These are phyloP conservation scores for Calamus simplicifolius DNA, from an alignment of 176 grass and related monocot species.

Conservation along the genomic window DNA sequence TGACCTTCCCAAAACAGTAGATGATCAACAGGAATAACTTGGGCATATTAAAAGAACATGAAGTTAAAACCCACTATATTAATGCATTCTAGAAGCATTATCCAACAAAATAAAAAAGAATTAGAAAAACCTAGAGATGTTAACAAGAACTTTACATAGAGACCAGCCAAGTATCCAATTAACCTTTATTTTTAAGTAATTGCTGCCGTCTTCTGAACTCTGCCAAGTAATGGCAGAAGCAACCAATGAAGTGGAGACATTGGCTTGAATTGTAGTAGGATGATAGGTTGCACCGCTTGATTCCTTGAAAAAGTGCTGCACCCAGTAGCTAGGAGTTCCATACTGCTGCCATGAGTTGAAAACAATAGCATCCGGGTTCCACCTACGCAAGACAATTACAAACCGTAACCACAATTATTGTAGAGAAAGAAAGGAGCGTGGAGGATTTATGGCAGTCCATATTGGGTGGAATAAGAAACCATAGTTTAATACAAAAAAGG, in stretches of 20 bases:
- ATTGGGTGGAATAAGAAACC: no score
- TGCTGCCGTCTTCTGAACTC: conserved; percentile 33
- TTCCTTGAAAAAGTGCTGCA: conserved; percentile 63
- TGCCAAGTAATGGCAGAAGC: conserved; percentile 86
- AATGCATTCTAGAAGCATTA: no score
- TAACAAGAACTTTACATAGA: background rate
- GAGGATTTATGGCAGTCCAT: no score
- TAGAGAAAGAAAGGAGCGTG: background rate
- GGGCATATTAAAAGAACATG: no score
- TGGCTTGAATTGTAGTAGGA: conserved; percentile 52
- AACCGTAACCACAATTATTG: no score
- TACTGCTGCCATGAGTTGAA: conserved; percentile 78
- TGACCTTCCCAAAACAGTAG: no score
- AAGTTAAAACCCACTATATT: no score
- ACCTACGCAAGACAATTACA: conserved; percentile 29
- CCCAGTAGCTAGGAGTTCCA: conserved; percentile 90
- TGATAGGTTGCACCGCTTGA: conserved; percentile 57
- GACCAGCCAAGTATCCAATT: background rate
- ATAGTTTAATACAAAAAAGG: no score
- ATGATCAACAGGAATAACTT: no score
- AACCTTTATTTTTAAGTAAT: conserved; percentile 70
- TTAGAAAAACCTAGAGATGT: background rate
- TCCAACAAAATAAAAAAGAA: background rate
- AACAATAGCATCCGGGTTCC: conserved; percentile 81
- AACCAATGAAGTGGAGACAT: conserved; percentile 38